Base-by-base conservation (phyloP, 345 rosid species). In the Moringa oleifera region DNA sequence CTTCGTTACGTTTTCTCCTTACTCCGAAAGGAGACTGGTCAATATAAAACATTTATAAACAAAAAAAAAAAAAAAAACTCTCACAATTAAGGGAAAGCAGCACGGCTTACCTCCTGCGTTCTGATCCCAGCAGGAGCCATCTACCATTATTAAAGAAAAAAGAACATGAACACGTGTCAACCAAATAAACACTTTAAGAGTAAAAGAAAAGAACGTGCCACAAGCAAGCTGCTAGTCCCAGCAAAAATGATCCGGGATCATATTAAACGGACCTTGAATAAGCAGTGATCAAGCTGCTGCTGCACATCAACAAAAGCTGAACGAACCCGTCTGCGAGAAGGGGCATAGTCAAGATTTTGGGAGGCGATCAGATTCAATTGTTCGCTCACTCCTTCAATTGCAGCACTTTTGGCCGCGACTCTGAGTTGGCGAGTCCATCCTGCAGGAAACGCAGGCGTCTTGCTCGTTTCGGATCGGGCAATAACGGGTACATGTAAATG, bases 201-300 rank as follows among this genome's bases (percentile, higher is more conserved):
- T 13, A 51, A 7, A 65, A 24, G 18, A 55, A 13, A 25, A 18
- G 5, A n/a, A 31, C 1, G 56, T 0, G 16, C 46, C 36, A 20
- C 41, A 23, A 61, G 18, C 37, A 57, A 59, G 52, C 13, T 31
- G 57, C 15, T 23, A 57, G 47, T 41, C 13, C 6, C 12, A 41
- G 47, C 47, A 5, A 41, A 41, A 2, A 41, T 16, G 20, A 25
- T n/a, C 45, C 52, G 51, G 7, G 10, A 50, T 10, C n/a, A 31
- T 16, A 57, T 5, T 11, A 31, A 28, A 7, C 70, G 19, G 18
- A 85, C 97, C 96, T 86, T 87, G 72, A 89, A 88, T 64, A 93
- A 71, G 59, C 85, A 83, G 69, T 93, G 98, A 75, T 90, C 98
- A 57, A 93, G 90, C 71, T 79, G 82, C 69, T 52, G 84, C 53